Percentiles rank a stretch among this genome's conserved stretches.
Evolutionary conservation across 768 basidiomycete species (phyloP).

Genomic region (Zangia roseola): DNA sequence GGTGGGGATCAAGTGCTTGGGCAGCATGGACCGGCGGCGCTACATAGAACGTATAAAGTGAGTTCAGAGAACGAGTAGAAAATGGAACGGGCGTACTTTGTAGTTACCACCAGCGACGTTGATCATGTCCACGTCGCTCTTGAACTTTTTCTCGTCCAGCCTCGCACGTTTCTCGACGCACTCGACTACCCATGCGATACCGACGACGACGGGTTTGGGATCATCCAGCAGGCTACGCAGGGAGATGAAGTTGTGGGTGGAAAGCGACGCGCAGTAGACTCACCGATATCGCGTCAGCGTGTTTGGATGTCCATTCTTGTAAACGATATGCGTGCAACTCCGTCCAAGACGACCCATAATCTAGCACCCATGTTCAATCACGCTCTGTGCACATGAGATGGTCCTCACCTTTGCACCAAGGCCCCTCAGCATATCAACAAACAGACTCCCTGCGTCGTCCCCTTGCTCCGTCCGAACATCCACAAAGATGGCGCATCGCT

Average conservation of each 20-base stretch:
- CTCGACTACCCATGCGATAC: slow-evolving; percentile 88
- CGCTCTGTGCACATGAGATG: neutral
- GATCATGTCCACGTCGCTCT: slow-evolving; percentile 58
- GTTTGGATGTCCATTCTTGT: slow-evolving; percentile 75
- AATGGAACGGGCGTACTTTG: slow-evolving; percentile 47
- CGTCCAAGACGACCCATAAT: slow-evolving; percentile 65
- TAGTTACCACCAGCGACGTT: slow-evolving; percentile 60
- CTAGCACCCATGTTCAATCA: slow-evolving; percentile 32
- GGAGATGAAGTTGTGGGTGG: neutral
- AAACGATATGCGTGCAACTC: slow-evolving; percentile 81
- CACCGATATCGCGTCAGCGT: slow-evolving; percentile 74
- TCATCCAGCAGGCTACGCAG: slow-evolving; percentile 55
- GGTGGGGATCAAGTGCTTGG: slow-evolving; percentile 49
- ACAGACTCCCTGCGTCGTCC: slow-evolving; percentile 77
- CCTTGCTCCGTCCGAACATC: slow-evolving; percentile 76
- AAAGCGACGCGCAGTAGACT: slow-evolving; percentile 14
- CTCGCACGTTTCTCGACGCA: slow-evolving; percentile 67
- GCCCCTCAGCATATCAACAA: slow-evolving; percentile 77
- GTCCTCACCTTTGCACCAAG: slow-evolving; percentile 75
- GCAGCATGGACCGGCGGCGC: slow-evolving; percentile 76
- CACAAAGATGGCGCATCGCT: slow-evolving; percentile 78
- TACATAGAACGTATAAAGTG: slow-evolving; percentile 26
- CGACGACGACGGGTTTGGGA: slow-evolving; percentile 71
- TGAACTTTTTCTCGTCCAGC: slow-evolving; percentile 64
- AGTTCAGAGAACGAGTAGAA: neutral